Conservation (phyloP, 495 filamentous ascomycete genomes). For the Penicillium longicatenatum region DNA sequence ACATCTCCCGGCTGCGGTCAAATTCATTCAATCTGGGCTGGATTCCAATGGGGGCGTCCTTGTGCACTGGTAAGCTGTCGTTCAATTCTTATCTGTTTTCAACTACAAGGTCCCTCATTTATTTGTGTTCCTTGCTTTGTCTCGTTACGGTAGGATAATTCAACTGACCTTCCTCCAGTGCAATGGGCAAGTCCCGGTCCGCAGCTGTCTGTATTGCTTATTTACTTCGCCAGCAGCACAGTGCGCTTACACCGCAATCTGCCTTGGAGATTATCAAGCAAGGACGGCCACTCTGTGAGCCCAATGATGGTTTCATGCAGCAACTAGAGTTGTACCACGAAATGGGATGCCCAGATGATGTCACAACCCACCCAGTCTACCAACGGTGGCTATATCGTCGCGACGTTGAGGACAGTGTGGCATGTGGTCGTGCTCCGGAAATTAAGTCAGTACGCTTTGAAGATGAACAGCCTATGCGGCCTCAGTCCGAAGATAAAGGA, state of each 20-base stretch:
- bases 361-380: constrained; percentile 73
- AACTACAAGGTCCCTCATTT: not conserved
- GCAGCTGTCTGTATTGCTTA: constrained; percentile 83
- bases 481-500: constrained; percentile 64
- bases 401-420: constrained; percentile 72
- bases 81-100: constrained; percentile 43
- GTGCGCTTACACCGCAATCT: constrained; percentile 53
- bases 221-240: constrained; percentile 69
- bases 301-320: constrained; percentile 85
- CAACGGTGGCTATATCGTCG: constrained; percentile 85
- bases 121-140: not conserved
- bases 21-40: constrained; percentile 83
- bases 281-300: constrained; percentile 72
- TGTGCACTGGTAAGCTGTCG: constrained; percentile 73
- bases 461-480: constrained; percentile 61
- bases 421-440: constrained; percentile 70
- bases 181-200: constrained; percentile 95
- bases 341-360: constrained; percentile 73
- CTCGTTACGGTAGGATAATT: constrained; percentile 49
- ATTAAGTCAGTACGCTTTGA: constrained; percentile 82
- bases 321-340: constrained; percentile 85
- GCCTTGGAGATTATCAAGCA: constrained; percentile 76
- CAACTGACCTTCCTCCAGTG: constrained; percentile 58
- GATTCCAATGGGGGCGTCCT: constrained; percentile 70
- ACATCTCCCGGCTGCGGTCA: constrained; percentile 72